Percentiles rank a stretch among this genome's conserved stretches.
Conservation (phyloP, 1,284 basidiomycete species). For the Takashimella tepidaria region DNA sequence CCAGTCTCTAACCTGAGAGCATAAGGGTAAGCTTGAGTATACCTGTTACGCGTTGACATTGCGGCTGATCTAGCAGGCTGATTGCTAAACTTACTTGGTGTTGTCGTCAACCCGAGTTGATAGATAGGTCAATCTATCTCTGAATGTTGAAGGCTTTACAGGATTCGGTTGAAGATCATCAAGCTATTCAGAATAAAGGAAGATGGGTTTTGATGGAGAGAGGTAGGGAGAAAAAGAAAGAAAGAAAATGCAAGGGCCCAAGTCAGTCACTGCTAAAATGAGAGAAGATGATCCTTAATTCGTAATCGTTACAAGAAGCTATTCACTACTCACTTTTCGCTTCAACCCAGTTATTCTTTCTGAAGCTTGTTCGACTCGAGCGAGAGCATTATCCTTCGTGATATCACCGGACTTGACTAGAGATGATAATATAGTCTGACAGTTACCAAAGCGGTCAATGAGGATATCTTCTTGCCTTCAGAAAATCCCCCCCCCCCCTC, state of each 20-base stretch:
- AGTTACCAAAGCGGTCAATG: too few species aligned
- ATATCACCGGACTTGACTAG: slow-evolving; percentile 8
- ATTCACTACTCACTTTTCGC: slow-evolving; percentile 44
- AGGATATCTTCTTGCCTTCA: too few species aligned
- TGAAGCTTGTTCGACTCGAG: slow-evolving; percentile 31
- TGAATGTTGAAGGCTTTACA: slow-evolving; percentile 18
- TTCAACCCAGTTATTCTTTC: slow-evolving; percentile 46
- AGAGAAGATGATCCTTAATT: too few species aligned
- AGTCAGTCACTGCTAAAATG: too few species aligned
- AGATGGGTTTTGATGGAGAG: too few species aligned
- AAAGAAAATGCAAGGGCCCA: too few species aligned
- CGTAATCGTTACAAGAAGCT: too few species aligned
- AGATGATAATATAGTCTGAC: neutral
- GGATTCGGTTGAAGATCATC: slow-evolving; percentile 39
- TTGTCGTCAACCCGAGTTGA: neutral
- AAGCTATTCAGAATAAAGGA: slow-evolving; percentile 19
- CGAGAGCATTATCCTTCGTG: slow-evolving; percentile 10
- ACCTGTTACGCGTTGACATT: too few species aligned
- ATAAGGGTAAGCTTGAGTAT: too few species aligned
- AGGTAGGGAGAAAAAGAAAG: too few species aligned
- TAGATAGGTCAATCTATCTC: slow-evolving; percentile 23
- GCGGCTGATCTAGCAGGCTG: too few species aligned
- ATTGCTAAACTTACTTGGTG: neutral
- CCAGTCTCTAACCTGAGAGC: neutral
- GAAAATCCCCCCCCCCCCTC: too few species aligned